Percentiles rank a stretch among this genome's conserved stretches.
These are phyloP conservation scores for baker's yeast (Saccharomyces cerevisiae) DNA, from an alignment of 805 yeast genomes.

Conservation along the genomic window DNA sequence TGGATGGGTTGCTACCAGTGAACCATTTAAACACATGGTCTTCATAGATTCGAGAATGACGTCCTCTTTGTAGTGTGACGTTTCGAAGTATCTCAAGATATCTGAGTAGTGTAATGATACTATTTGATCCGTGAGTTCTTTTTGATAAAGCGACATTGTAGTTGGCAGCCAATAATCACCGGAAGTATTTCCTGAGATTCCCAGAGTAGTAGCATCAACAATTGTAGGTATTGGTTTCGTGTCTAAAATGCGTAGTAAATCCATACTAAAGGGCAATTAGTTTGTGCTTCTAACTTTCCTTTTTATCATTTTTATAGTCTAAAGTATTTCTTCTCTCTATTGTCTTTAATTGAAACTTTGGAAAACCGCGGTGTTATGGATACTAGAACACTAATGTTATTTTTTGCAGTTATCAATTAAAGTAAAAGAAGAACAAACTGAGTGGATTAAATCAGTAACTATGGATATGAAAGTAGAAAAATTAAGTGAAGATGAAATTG, in stretches of 20 bases:
- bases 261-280: conserved; percentile 38
- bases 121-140: conserved; percentile 83
- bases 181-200: conserved; percentile 26
- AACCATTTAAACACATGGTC: conserved; percentile 67
- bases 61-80: conserved; percentile 38
- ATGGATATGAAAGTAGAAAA: conserved; percentile 3
- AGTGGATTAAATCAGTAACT: not conserved
- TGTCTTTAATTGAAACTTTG: not conserved
- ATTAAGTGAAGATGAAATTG: conserved; percentile 63
- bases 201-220: conserved; percentile 46
- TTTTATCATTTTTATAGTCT: not conserved
- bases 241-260: conserved; percentile 65
- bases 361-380: not conserved
- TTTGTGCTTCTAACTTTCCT: not conserved
- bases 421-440: not conserved
- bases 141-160: conserved; percentile 79
- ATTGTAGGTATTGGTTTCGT: conserved; percentile 80
- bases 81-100: conserved; percentile 76
- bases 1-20: conserved; percentile 82
- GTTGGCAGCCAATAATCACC: conserved; percentile 73
- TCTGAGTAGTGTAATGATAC: conserved; percentile 87
- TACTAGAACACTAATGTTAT: not conserved
- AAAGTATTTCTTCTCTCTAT: not conserved
- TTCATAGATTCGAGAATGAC: conserved; percentile 68
- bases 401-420: not conserved